Conservation (phyloP, 495 filamentous ascomycete genomes). For the Hyphodiscus hymeniophilus region DNA sequence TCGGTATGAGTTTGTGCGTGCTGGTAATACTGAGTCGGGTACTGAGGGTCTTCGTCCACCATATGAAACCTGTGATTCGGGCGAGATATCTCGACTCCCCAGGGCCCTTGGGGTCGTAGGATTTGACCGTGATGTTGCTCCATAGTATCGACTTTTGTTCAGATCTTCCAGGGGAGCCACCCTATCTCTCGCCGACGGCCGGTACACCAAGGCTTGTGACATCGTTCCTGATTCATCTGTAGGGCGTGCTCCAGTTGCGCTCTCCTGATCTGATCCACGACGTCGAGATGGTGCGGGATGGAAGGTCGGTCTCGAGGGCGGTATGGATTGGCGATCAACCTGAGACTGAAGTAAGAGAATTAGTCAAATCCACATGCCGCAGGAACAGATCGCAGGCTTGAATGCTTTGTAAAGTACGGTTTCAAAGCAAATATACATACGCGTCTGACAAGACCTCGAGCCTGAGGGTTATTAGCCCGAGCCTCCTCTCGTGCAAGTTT, state of each 20-base stretch:
- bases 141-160: slow-evolving; percentile 31
- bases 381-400: too few species aligned
- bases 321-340: slow-evolving; percentile 19
- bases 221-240: slow-evolving; percentile 14
- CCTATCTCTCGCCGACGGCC: slow-evolving; percentile 30
- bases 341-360: slow-evolving; percentile 17
- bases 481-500: slow-evolving; percentile 43
- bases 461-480: background rate
- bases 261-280: slow-evolving; percentile 19
- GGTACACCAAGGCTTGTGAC: slow-evolving; percentile 28
- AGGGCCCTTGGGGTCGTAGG: slow-evolving; percentile 36
- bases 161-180: slow-evolving; percentile 40
- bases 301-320: slow-evolving; percentile 11
- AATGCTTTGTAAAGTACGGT: too few species aligned
- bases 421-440: slow-evolving; percentile 7
- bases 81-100: slow-evolving; percentile 36
- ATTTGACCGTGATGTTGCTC: slow-evolving; percentile 31
- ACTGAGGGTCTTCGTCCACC: slow-evolving; percentile 39
- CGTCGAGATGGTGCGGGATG: slow-evolving; percentile 8
- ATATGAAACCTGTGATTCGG: slow-evolving; percentile 33
- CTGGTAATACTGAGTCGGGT: slow-evolving; percentile 12
- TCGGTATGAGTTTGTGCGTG: slow-evolving; percentile 14
- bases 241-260: slow-evolving; percentile 5
- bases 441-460: slow-evolving; percentile 10
- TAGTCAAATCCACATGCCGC: background rate